Percentiles rank a stretch among this genome's conserved stretches.
Conservation (phyloP, 805 yeast genomes). For the Crinitomyces ghanaensis region DNA sequence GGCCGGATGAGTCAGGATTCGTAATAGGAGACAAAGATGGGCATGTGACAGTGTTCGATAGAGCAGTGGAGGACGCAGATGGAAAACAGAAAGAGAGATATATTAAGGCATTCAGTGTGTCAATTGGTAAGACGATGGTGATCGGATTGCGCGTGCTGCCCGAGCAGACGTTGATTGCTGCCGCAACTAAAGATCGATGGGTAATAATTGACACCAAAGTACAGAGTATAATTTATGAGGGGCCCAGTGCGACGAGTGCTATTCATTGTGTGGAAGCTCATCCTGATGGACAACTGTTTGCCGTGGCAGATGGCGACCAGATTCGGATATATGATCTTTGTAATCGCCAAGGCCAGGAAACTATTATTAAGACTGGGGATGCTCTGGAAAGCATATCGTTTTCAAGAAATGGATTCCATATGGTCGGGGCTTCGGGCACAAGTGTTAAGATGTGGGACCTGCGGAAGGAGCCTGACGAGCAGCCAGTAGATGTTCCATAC, state of each 20-base stretch:
- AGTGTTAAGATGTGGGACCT: slow-evolving; percentile 39
- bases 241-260: slow-evolving; percentile 8
- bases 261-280: slow-evolving; percentile 25
- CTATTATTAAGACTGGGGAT: slow-evolving; percentile 10
- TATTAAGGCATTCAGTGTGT: background rate
- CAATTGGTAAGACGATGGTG: background rate
- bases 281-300: slow-evolving; percentile 39
- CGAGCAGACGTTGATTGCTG: slow-evolving; percentile 6
- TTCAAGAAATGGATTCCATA: slow-evolving; percentile 57
- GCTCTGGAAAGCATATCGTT: slow-evolving; percentile 32
- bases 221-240: slow-evolving; percentile 5
- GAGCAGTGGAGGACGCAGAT: background rate
- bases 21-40: slow-evolving; percentile 13
- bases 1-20: slow-evolving; percentile 7
- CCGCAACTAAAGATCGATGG: slow-evolving; percentile 9
- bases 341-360: slow-evolving; percentile 6
- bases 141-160: background rate
- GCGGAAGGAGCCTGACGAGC: slow-evolving; percentile 30
- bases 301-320: slow-evolving; percentile 24
- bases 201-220: slow-evolving; percentile 8
- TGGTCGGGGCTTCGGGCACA: slow-evolving; percentile 22
- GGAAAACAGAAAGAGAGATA: background rate
- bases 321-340: slow-evolving; percentile 31
- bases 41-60: slow-evolving; percentile 5
- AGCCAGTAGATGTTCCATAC: slow-evolving; percentile 9